phyloP scores from a whole-genome alignment of 495 filamentous ascomycete genomes.

The Neurospora tetrasperma region DNA sequence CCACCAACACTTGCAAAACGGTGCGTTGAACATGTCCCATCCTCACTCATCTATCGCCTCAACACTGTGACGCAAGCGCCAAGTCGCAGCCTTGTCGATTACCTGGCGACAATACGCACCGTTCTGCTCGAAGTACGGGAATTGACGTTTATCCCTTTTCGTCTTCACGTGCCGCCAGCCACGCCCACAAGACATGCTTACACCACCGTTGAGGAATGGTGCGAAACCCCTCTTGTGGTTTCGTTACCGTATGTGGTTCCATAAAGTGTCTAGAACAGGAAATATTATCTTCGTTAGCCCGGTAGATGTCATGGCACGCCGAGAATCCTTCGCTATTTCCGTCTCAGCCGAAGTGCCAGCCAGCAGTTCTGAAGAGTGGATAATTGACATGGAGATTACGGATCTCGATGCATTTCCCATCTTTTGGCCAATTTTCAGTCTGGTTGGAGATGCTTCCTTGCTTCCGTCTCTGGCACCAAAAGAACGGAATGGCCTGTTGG shows the following conservation, averaged over 20 bases:
- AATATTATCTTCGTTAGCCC: not conserved
- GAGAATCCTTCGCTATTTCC: not conserved
- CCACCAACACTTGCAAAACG: not conserved
- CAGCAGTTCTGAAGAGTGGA: not conserved
- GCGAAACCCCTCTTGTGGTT: not conserved
- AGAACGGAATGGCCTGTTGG: not conserved
- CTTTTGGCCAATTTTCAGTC: not conserved
- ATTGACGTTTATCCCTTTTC: not conserved
- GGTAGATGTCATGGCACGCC: not conserved
- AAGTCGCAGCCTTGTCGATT: not conserved
- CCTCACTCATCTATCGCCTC: not conserved
- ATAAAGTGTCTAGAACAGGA: not conserved
- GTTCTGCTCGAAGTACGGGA: not conserved
- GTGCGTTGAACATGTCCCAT: not conserved
- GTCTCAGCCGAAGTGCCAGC: not conserved
- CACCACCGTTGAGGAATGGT: not conserved
- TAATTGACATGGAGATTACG: not conserved
- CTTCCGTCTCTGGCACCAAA: not conserved
- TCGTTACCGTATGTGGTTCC: not conserved
- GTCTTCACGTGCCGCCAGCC: not conserved
- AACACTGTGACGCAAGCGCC: not conserved
- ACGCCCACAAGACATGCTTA: not conserved
- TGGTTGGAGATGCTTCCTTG: not conserved
- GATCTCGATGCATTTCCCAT: not conserved
- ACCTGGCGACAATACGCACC: not conserved